Conservation (phyloP, 1,284 basidiomycete genomes). For the Ganoderma sp. region DNA sequence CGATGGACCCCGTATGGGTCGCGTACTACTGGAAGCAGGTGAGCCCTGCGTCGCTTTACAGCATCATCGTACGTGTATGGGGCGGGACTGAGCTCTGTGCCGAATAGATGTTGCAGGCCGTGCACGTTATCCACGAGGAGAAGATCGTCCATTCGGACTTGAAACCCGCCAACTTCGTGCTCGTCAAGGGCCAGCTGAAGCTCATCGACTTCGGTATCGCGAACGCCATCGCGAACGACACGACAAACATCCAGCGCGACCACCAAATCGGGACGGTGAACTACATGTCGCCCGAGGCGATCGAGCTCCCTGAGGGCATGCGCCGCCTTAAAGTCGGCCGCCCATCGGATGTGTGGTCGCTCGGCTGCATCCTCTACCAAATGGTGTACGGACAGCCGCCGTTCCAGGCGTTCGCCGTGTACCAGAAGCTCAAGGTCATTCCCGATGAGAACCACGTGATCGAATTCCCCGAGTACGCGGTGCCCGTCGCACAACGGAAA, state of each 20-base stretch:
- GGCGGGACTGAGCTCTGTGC: not conserved
- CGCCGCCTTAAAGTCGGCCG: slow-evolving; percentile 83
- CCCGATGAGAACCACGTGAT: slow-evolving; percentile 77
- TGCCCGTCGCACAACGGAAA: slow-evolving; percentile 43
- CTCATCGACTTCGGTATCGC: slow-evolving; percentile 97
- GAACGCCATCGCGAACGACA: slow-evolving; percentile 96
- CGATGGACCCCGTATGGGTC: slow-evolving; percentile 90
- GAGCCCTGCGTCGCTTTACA: slow-evolving; percentile 29
- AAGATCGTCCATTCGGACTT: slow-evolving; percentile 97
- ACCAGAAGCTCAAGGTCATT: slow-evolving; percentile 89
- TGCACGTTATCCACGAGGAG: slow-evolving; percentile 93
- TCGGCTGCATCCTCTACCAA: slow-evolving; percentile 97
- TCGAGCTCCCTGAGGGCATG: slow-evolving; percentile 81
- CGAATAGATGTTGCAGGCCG: slow-evolving; percentile 90
- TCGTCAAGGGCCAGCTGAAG: slow-evolving; percentile 92
- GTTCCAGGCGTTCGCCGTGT: slow-evolving; percentile 84
- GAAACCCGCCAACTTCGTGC: slow-evolving; percentile 95
- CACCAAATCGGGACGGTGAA: slow-evolving; percentile 95
- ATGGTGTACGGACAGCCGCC: slow-evolving; percentile 97
- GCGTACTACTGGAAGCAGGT: slow-evolving; percentile 97
- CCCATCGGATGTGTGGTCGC: slow-evolving; percentile 94
- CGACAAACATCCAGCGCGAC: slow-evolving; percentile 94
- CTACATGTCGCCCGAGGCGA: slow-evolving; percentile 96
- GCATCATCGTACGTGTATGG: not conserved
- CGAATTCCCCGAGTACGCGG: slow-evolving; percentile 71